A percentile compares a stretch with the other conserved stretches of the same genome.
Evolutionary conservation across 176 grass and related monocot species (phyloP).

Genomic region (Panicum miliaceum): DNA sequence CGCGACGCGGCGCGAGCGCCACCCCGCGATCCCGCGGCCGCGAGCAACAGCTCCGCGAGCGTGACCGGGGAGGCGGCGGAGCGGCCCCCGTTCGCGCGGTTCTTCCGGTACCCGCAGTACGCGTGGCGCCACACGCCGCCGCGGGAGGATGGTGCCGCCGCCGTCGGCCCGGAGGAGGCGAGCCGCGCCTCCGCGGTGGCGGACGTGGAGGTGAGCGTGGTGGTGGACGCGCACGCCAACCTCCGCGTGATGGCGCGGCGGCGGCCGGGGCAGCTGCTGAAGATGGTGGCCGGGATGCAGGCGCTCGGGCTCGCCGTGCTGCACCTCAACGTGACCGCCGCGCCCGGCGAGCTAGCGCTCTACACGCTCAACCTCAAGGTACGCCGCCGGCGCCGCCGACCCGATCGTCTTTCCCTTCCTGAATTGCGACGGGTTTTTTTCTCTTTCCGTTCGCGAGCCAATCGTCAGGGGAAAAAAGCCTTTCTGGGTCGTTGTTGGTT

Average conservation of each 20-base stretch:
- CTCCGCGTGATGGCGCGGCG: conserved; percentile 57
- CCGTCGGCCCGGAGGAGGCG: conserved; percentile 31
- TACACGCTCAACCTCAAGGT: conserved; percentile 94
- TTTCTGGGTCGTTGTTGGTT: background rate
- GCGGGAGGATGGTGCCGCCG: background rate
- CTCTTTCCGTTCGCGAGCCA: background rate
- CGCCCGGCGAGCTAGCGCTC: conserved; percentile 59
- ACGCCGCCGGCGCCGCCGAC: background rate
- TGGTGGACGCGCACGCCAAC: conserved; percentile 82
- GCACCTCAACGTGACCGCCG: conserved; percentile 82
- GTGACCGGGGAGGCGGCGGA: background rate
- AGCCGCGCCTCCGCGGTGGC: conserved; percentile 47
- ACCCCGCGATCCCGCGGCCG: background rate
- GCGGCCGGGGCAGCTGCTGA: conserved; percentile 68
- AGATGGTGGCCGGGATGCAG: conserved; percentile 71
- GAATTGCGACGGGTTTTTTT: background rate
- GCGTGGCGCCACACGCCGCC: conserved; percentile 52
- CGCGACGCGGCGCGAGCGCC: background rate
- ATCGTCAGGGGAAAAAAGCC: background rate
- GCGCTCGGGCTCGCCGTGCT: conserved; percentile 63
- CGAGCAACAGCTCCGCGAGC: background rate
- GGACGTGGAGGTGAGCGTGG: conserved; percentile 78
- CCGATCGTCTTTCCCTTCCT: background rate
- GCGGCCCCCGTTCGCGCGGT: conserved; percentile 68
- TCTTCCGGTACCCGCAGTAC: conserved; percentile 91